Evolutionary conservation across 2,329 filamentous ascomycete species (phyloP), one percentile per base, ranked within the genome.

Genomic region (Daldinia sp.): DNA sequence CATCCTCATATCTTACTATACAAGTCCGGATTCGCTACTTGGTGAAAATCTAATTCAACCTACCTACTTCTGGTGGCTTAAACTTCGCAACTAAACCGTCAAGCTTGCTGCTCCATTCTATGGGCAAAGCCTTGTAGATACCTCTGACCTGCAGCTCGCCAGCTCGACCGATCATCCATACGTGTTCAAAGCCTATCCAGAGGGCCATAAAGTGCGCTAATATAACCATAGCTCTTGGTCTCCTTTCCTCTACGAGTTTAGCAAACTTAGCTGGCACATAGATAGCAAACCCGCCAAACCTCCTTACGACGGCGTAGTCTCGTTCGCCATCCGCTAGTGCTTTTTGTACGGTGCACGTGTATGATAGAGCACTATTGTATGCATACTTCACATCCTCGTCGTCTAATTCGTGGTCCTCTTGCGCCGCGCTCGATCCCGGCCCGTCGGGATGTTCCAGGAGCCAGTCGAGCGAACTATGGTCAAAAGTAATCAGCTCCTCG

Each of bases 141-240:
- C 77, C 79, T 46, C 76, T 73, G 60, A 81, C 76, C 71, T 81
- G 79, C 65, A 76, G 72, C 62, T 77, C 76, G 23, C 80, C 80
- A 5, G 79, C 78, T 53, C 71, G 72, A 18, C 79, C 79, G 35
- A 81, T 74, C 67, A 81, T 73, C 79, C 79, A 81, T 44, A 79
- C 60, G 61, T 79, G 69, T 15, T 79, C 76, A 35, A 77, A 77
- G 4, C 76, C 72, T 2, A 82, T 62, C 79, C 79, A 81, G 9
- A 80, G 64, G 15, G 78, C 65, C 78, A 81, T 81, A 70, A 81
- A 81, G 57, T 80, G 78, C 2, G 80, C 80, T n/a, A 81, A 61
- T 6, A 79, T 71, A 12, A 81, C 79, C 60, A 81, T 71, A 12
- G 79, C 80, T 9, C 80, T 75, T 1, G 79, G 79, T 18, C 79